Percentiles rank a stretch among this genome's conserved stretches.
Evolutionary conservation across 2,329 filamentous ascomycete genomes (phyloP).

Genomic region (Scedosporium apiospermum): DNA sequence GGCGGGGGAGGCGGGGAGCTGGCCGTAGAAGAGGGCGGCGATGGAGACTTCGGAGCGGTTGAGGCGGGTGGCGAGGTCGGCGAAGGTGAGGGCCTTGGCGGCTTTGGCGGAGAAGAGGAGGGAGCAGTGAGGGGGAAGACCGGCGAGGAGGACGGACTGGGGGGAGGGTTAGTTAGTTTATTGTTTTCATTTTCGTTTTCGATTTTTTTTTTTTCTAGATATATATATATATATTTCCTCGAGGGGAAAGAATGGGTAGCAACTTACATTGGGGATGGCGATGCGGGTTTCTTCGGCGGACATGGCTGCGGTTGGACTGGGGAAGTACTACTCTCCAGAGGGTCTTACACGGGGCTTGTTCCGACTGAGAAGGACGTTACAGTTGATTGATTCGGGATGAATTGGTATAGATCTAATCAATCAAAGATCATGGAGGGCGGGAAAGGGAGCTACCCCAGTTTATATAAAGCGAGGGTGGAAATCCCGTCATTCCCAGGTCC

Average conservation of each 20-base stretch:
- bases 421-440: too few relatives aligned
- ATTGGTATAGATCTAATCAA: too few relatives aligned
- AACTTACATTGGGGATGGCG: neutral
- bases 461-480: too few relatives aligned
- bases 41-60: constrained; percentile 75
- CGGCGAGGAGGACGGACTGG: neutral
- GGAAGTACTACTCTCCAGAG: neutral
- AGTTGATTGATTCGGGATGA: too few relatives aligned
- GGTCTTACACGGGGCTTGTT: too few relatives aligned
- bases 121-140: constrained; percentile 58
- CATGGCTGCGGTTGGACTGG: neutral
- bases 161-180: neutral
- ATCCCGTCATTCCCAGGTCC: neutral
- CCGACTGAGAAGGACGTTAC: too few relatives aligned
- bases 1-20: constrained; percentile 61
- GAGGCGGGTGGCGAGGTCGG: constrained; percentile 63
- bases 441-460: too few relatives aligned
- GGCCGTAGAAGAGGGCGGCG: constrained; percentile 86
- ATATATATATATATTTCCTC: too few relatives aligned
- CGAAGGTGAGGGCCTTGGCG: constrained; percentile 65
- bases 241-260: neutral
- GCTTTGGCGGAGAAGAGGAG: constrained; percentile 78
- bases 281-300: neutral
- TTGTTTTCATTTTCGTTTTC: neutral
- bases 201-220: too few relatives aligned